phyloP scores from a whole-genome alignment of 2,329 filamentous ascomycete species.

The Lachnellula arida region DNA sequence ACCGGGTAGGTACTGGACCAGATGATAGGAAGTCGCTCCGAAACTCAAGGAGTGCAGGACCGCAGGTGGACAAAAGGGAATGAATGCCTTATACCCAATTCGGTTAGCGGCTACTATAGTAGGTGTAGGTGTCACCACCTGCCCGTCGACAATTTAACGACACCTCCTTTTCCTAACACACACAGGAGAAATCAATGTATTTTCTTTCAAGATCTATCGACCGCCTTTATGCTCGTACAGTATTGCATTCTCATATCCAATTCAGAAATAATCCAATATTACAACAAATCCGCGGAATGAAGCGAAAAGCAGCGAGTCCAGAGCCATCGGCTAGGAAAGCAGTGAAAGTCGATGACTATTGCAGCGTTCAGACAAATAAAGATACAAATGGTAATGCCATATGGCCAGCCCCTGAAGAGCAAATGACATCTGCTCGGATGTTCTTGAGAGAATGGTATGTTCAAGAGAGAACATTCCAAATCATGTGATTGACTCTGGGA shows the following conservation, averaged over 20 bases:
- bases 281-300: constrained; percentile 8
- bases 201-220: background rate
- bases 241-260: background rate
- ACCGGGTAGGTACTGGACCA: too few relatives aligned
- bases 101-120: background rate
- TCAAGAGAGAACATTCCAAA: background rate
- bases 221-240: background rate
- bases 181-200: background rate
- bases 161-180: background rate
- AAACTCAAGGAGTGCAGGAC: too few relatives aligned
- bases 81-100: background rate
- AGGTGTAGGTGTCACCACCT: too few relatives aligned
- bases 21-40: too few relatives aligned
- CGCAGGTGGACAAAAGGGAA: background rate
- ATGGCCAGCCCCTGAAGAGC: constrained; percentile 56
- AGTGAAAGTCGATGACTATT: constrained; percentile 24
- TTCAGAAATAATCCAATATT: background rate
- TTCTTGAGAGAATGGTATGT: constrained; percentile 55
- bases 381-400: constrained; percentile 33
- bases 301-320: constrained; percentile 14
- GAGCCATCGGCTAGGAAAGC: constrained; percentile 10
- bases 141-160: background rate
- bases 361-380: constrained; percentile 10
- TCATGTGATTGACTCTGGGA: background rate
- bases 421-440: constrained; percentile 50